Base-by-base conservation (phyloP, 164 flowering plant genomes). In the Buxus sempervirens region DNA sequence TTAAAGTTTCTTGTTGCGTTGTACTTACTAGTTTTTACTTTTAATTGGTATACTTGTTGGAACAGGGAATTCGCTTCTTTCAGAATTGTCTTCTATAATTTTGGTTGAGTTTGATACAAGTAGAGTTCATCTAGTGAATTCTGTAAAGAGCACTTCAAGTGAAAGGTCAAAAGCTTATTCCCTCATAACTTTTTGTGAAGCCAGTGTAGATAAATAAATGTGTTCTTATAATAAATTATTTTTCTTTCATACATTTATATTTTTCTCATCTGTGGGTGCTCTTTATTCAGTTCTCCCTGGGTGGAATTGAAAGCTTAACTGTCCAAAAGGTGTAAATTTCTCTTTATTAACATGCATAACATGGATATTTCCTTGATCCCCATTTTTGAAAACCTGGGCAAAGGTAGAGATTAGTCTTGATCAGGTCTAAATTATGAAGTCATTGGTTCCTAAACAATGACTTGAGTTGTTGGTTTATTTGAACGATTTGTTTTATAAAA, bases 31-130 rank as follows among this genome's bases (percentile, higher is more conserved):
- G 38, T 20, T 36, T 4, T 59, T 19, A 22, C 54, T n/a, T 58
- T 42, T 58, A 16, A 27, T 27, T 28, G 23, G 20, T 42, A 45
- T 24, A 48, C 19, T 69, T 64, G 9, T 28, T 67, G 75, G 7
- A 60, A 60, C 85, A 93, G 98, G 98, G 89, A 54, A 75, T 88
- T 72, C 91, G 98, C 23, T 83, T 90, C 80, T 93, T 93, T 61
- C 81, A 87, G 56, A 93, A 80, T 72, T 93, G 89, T 75, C 93
- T 93, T 66, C 81, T 82, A 48, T 82, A 64, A 80, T 54, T 51
- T 18, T 20, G 36, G 51, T 56, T 66, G 56, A 45, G 63, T 20
- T 67, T 45, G 25, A 42, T 25, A 16, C 19, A 10, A 9, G 9
- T 12, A 27, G 27, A 58, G 18, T 24, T 10, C 18, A 23, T 38